Conservation (phyloP, 139 green algal genomes). For the Marvania coccoides region DNA sequence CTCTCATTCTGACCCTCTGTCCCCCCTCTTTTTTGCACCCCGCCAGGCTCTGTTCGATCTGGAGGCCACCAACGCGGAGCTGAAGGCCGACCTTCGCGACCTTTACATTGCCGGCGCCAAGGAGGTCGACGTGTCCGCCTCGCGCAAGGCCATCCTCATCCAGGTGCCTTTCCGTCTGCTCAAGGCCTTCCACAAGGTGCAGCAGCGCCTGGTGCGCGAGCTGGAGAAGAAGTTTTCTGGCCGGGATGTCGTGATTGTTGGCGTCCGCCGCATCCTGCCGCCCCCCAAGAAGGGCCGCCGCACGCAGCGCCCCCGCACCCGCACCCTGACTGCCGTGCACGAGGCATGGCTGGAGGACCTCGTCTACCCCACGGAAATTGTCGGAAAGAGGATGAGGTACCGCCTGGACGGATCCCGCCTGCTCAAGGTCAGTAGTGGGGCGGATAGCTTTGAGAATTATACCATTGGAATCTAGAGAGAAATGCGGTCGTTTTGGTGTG, state of each 20-base stretch:
- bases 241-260: constrained; percentile 97
- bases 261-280: constrained; percentile 87
- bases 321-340: constrained; percentile 95
- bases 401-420: constrained; percentile 83
- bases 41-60: constrained; percentile 97
- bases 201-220: constrained; percentile 94
- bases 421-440: too few relatives aligned
- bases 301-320: constrained; percentile 67
- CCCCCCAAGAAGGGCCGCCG: constrained; percentile 57
- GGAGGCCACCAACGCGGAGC: constrained; percentile 96
- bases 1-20: too few relatives aligned
- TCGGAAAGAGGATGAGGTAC: constrained; percentile 96
- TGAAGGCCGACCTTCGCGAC: constrained; percentile 95
- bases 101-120: constrained; percentile 94
- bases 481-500: too few relatives aligned
- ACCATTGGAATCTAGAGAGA: neutral
- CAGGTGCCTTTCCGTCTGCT: constrained; percentile 95
- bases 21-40: too few relatives aligned
- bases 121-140: constrained; percentile 82
- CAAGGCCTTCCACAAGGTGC: constrained; percentile 98
- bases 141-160: constrained; percentile 95
- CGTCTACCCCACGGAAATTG: constrained; percentile 98
- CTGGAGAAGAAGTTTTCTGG: constrained; percentile 99
- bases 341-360: constrained; percentile 90
- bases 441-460: neutral